phyloP scores from a whole-genome alignment of 2,329 filamentous ascomycete species.

The Harringtonia aguacate region DNA sequence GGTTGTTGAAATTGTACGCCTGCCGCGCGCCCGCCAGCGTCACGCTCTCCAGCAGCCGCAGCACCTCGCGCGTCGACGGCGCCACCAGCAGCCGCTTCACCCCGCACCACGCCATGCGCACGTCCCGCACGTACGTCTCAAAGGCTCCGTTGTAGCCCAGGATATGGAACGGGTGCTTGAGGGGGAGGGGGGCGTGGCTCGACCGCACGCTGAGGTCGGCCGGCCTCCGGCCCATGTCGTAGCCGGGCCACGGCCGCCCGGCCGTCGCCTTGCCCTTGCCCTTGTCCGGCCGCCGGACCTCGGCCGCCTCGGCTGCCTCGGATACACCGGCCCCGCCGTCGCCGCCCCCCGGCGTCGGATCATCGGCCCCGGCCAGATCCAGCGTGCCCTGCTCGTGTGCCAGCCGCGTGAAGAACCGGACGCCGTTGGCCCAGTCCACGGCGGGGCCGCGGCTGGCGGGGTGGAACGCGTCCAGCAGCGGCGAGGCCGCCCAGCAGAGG shows the following conservation, averaged over 20 bases:
- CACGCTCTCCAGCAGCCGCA: neutral
- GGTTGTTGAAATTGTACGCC: conserved; percentile 5
- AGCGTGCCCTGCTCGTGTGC: neutral
- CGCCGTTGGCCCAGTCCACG: neutral
- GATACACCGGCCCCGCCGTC: too few species aligned
- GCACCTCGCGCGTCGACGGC: neutral
- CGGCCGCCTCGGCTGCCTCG: too few species aligned
- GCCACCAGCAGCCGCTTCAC: neutral
- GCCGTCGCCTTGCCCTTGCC: neutral
- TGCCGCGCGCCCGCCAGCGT: neutral
- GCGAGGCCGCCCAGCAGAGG: conserved; percentile 1
- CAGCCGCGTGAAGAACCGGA: conserved; percentile 2
- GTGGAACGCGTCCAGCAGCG: conserved; percentile 4
- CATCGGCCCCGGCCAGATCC: neutral
- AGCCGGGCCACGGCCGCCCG: neutral
- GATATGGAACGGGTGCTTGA: too few species aligned
- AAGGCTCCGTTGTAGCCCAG: too few species aligned
- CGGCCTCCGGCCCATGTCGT: neutral
- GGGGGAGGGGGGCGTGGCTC: too few species aligned
- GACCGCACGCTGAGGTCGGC: neutral
- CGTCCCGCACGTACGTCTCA: neutral
- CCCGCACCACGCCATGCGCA: neutral
- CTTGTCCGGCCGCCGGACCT: too few species aligned
- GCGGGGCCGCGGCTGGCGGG: neutral
- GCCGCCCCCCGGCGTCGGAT: too few species aligned